phyloP scores from a whole-genome alignment of 2,329 filamentous ascomycete genomes.

The Aspergillus fumigatiaffinis region DNA sequence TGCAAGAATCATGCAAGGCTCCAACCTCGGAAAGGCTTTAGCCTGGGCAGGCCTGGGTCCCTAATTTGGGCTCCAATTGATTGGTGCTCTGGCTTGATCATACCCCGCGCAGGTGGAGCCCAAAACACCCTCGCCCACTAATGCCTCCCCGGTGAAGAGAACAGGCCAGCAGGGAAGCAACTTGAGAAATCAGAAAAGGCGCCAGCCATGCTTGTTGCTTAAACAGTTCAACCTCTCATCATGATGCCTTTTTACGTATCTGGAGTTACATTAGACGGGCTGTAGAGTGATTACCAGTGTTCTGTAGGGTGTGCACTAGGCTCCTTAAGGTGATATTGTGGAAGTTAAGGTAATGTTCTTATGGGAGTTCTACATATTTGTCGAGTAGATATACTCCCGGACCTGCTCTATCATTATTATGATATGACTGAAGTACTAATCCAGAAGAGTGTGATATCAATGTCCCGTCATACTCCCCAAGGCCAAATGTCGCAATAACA shows the following conservation, averaged over 20 bases:
- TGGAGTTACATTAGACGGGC: neutral
- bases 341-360: neutral
- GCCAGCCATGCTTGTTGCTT: neutral
- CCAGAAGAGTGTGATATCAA: neutral
- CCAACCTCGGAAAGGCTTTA: constrained; percentile 24
- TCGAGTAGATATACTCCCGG: neutral
- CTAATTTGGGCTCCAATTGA: constrained; percentile 14
- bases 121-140: constrained; percentile 7
- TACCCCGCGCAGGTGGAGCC: constrained; percentile 29
- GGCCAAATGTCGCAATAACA: neutral
- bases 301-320: too few species aligned
- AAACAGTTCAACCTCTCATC: neutral
- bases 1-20: constrained; percentile 24
- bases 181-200: neutral
- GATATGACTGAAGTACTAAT: too few species aligned
- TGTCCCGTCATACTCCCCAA: neutral
- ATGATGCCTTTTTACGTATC: neutral
- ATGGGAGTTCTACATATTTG: neutral
- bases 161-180: neutral
- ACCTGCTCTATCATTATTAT: too few species aligned
- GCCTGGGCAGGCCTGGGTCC: constrained; percentile 9
- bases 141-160: constrained; percentile 23
- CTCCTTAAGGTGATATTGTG: too few species aligned
- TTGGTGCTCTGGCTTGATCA: constrained; percentile 20
- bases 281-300: too few species aligned